Conservation (phyloP, 768 basidiomycete genomes). For the Cyclocybe cylindracea region DNA sequence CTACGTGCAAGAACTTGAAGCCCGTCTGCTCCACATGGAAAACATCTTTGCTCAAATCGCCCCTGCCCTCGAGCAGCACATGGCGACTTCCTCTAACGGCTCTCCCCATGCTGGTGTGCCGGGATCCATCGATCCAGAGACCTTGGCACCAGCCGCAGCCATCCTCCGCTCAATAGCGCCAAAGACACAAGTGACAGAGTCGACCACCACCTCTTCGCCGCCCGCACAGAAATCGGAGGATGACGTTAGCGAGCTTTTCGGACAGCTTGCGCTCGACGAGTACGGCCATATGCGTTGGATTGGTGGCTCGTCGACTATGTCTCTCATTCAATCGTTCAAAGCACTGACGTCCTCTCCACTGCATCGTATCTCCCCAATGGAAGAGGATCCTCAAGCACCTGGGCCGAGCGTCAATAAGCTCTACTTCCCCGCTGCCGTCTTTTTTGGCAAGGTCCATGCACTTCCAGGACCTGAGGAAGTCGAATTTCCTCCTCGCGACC, state of each 20-base stretch:
- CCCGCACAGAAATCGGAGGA: constrained; percentile 55
- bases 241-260: constrained; percentile 83
- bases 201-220: constrained; percentile 38
- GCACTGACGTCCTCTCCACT: constrained; percentile 73
- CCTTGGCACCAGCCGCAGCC: constrained; percentile 33
- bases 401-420: constrained; percentile 82
- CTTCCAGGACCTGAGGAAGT: constrained; percentile 85
- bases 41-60: constrained; percentile 81
- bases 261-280: constrained; percentile 86
- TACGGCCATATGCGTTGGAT: constrained; percentile 93
- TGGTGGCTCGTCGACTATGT: constrained; percentile 90
- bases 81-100: constrained; percentile 56
- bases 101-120: constrained; percentile 30
- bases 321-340: constrained; percentile 85
- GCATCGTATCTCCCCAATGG: constrained; percentile 80
- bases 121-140: constrained; percentile 33
- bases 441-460: constrained; percentile 83
- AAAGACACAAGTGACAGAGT: constrained; percentile 35
- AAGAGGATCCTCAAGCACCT: constrained; percentile 78
- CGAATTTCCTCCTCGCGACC: constrained; percentile 81
- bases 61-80: constrained; percentile 69
- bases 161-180: constrained; percentile 36
- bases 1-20: constrained; percentile 91
- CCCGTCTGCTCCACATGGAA: constrained; percentile 86
- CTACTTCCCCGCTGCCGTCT: constrained; percentile 86